These are phyloP conservation scores for Phytophthora podocarpi DNA, from an alignment of 352 stramenopile genomes.

Conservation along the genomic window DNA sequence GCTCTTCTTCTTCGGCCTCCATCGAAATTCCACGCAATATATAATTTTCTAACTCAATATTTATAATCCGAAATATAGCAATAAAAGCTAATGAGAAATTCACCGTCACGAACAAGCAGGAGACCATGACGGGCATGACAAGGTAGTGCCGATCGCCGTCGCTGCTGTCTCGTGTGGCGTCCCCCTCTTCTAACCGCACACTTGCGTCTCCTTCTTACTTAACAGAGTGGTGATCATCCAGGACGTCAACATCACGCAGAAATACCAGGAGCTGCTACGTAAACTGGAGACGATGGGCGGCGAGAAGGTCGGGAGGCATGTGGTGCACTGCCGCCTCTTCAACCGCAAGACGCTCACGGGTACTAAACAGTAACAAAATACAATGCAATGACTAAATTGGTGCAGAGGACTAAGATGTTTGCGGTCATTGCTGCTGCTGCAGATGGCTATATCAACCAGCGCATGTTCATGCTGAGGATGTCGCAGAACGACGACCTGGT, in stretches of 20 bases:
- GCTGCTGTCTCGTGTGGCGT: neutral
- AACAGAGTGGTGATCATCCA: slow-evolving; percentile 81
- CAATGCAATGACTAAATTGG: neutral
- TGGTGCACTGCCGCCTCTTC: slow-evolving; percentile 88
- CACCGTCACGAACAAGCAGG: neutral
- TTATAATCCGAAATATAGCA: slow-evolving; percentile 4
- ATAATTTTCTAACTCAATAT: neutral
- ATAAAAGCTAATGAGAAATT: slow-evolving; percentile 2
- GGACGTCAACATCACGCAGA: slow-evolving; percentile 80
- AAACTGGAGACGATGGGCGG: slow-evolving; percentile 85
- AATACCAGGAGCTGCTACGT: slow-evolving; percentile 88
- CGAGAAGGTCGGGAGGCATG: slow-evolving; percentile 76
- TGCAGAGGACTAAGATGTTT: neutral
- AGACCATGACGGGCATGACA: slow-evolving; percentile 73
- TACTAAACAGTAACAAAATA: slow-evolving; percentile 30
- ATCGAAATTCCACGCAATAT: slow-evolving; percentile 7
- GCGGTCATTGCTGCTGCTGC: slow-evolving; percentile 3
- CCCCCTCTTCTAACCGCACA: neutral
- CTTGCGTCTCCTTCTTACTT: neutral
- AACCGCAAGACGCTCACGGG: slow-evolving; percentile 81
- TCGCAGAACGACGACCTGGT: slow-evolving; percentile 88
- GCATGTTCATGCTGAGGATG: slow-evolving; percentile 92
- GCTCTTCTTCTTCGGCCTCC: slow-evolving; percentile 48
- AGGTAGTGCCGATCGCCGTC: slow-evolving; percentile 39
- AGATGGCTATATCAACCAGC: slow-evolving; percentile 87